phyloP scores from a whole-genome alignment of 164 flowering plant species.

The Kalanchoe fedtschenkoi region DNA sequence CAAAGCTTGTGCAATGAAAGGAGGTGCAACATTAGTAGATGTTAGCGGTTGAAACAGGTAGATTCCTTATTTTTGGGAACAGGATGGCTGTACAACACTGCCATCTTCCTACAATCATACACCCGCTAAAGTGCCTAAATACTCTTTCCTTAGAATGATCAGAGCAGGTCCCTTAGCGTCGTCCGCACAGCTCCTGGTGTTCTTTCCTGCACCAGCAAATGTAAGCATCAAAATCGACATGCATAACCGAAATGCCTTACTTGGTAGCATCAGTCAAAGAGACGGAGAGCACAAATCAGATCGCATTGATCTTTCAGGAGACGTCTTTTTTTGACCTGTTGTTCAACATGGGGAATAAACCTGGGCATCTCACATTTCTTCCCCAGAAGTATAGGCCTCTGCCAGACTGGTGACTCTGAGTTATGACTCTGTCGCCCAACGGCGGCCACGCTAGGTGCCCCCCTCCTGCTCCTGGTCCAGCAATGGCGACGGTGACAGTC shows the following conservation, averaged over 20 bases:
- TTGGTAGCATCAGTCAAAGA: neutral
- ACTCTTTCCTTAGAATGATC: neutral
- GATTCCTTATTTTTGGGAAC: too few relatives aligned
- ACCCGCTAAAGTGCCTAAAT: neutral
- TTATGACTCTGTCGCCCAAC: constrained; percentile 31
- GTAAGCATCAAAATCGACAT: neutral
- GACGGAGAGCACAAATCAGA: neutral
- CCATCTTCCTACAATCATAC: too few relatives aligned
- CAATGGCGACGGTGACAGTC: constrained; percentile 16
- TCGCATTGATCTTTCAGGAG: too few relatives aligned
- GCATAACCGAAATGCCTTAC: neutral
- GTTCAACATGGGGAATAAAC: constrained; percentile 35
- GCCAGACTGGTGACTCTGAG: constrained; percentile 67
- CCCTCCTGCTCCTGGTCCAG: constrained; percentile 11
- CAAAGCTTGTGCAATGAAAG: neutral
- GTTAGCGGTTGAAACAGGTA: neutral
- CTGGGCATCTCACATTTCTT: constrained; percentile 77
- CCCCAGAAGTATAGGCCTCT: constrained; percentile 78
- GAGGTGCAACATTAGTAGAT: neutral
- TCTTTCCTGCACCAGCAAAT: constrained; percentile 19
- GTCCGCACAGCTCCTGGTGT: constrained; percentile 18
- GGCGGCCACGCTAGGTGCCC: constrained; percentile 5
- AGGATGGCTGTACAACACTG: too few relatives aligned
- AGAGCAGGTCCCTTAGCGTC: constrained; percentile 35
- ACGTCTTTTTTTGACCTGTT: too few relatives aligned